Evolutionary conservation across 1,284 basidiomycete genomes (phyloP).

Genomic region (Papiliotrema nemorosa): DNA sequence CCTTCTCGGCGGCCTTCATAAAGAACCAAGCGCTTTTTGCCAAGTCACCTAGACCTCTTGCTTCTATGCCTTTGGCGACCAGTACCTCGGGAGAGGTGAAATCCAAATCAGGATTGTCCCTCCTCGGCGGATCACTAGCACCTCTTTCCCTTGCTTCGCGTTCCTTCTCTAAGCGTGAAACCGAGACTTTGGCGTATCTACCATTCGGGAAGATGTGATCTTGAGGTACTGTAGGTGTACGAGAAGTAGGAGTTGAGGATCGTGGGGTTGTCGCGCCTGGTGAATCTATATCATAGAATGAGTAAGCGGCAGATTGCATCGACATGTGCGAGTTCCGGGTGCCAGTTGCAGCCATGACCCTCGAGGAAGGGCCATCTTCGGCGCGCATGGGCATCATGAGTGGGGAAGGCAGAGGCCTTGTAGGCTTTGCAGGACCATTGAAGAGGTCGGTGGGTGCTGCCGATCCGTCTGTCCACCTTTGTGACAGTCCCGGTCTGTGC

Average conservation of each 20-base stretch:
- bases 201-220: conserved; percentile 22
- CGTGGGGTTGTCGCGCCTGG: conserved; percentile 19
- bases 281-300: conserved; percentile 37
- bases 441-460: too few species aligned
- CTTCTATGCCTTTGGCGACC: conserved; percentile 31
- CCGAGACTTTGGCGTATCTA: conserved; percentile 30
- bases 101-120: background rate
- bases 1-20: conserved; percentile 44
- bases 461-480: conserved; percentile 3
- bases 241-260: conserved; percentile 8
- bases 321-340: conserved; percentile 25
- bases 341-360: background rate
- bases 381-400: conserved; percentile 27
- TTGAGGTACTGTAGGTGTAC: conserved; percentile 1
- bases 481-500: background rate
- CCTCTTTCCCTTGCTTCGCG: conserved; percentile 13
- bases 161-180: conserved; percentile 19
- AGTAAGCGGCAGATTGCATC: conserved; percentile 33
- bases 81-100: conserved; percentile 20
- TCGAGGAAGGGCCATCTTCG: conserved; percentile 6
- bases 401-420: conserved; percentile 7
- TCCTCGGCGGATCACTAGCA: conserved; percentile 8
- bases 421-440: background rate
- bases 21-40: conserved; percentile 46
- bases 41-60: conserved; percentile 37